phyloP scores from a whole-genome alignment of 805 yeast genomes.

The Vanderwaltozyma polyspora region DNA sequence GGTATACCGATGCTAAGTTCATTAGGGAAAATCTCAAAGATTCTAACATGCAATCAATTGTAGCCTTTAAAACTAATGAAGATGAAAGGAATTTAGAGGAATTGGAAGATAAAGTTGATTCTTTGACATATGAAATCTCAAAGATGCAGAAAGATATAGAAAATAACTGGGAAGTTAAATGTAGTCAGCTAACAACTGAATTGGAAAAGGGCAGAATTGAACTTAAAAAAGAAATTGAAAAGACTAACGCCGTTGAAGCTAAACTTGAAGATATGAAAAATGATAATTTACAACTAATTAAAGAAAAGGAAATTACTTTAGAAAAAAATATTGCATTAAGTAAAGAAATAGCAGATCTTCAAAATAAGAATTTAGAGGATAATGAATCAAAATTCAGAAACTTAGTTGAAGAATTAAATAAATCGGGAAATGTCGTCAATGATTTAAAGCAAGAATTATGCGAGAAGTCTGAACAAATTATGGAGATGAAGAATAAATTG shows the following conservation, averaged over 20 bases:
- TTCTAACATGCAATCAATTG: slow-evolving; percentile 3
- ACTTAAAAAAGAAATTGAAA: slow-evolving; percentile 1
- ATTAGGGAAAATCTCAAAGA: slow-evolving; percentile 1
- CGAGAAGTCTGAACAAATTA: not conserved
- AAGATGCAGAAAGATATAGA: slow-evolving; percentile 6
- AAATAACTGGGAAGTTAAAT: slow-evolving; percentile 7
- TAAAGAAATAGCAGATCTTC: slow-evolving; percentile 4
- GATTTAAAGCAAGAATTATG: not conserved
- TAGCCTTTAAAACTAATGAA: slow-evolving; percentile 9
- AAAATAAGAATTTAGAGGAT: slow-evolving; percentile 2
- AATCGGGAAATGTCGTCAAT: slow-evolving; percentile 1
- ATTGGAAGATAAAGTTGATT: slow-evolving; percentile 2
- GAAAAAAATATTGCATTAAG: slow-evolving; percentile 3
- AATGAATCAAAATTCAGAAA: slow-evolving; percentile 4
- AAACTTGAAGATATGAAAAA: not conserved
- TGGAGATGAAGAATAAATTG: not conserved
- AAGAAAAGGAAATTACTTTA: slow-evolving; percentile 5
- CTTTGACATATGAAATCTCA: slow-evolving; percentile 1
- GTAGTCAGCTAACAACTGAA: slow-evolving; percentile 5
- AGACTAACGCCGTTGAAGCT: not conserved
- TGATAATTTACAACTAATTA: slow-evolving; percentile 2
- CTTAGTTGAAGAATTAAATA: slow-evolving; percentile 2
- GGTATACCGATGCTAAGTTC: not conserved
- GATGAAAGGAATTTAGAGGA: slow-evolving; percentile 4
- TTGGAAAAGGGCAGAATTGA: slow-evolving; percentile 2